phyloP scores from a whole-genome alignment of 2,329 filamentous ascomycete genomes.

The Ceratocystis eucalypticola region DNA sequence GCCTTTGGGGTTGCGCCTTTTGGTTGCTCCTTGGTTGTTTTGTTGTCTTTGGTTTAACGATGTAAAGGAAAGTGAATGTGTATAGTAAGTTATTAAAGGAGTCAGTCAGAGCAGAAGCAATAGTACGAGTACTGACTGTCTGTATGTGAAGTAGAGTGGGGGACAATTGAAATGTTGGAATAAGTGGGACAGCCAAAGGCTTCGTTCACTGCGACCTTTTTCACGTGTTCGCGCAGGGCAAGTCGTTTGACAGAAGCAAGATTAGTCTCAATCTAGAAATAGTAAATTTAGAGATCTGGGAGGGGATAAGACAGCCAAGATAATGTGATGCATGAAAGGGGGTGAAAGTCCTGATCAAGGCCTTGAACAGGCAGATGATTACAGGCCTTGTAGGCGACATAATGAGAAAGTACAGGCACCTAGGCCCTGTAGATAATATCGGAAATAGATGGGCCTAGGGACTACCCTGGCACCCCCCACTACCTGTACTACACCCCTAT shows the following conservation, averaged over 20 bases:
- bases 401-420: neutral
- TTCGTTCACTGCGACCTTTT: slow-evolving; percentile 2
- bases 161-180: neutral
- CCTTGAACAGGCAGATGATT: neutral
- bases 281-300: neutral
- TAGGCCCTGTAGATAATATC: neutral
- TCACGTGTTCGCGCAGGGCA: slow-evolving; percentile 1
- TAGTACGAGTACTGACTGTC: neutral
- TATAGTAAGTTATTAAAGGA: no score
- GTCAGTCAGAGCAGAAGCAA: neutral
- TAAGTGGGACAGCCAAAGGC: neutral
- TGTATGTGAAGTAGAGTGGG: no score
- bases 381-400: neutral
- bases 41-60: neutral
- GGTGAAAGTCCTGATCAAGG: neutral
- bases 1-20: no score
- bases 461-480: neutral
- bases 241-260: neutral
- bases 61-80: neutral
- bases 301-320: neutral
- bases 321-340: neutral
- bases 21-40: no score
- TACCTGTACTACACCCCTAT: neutral
- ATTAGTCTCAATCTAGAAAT: neutral
- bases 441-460: no score